phyloP scores from a whole-genome alignment of 108 stramenopile genomes.

The Nannochloropsis salina region DNA sequence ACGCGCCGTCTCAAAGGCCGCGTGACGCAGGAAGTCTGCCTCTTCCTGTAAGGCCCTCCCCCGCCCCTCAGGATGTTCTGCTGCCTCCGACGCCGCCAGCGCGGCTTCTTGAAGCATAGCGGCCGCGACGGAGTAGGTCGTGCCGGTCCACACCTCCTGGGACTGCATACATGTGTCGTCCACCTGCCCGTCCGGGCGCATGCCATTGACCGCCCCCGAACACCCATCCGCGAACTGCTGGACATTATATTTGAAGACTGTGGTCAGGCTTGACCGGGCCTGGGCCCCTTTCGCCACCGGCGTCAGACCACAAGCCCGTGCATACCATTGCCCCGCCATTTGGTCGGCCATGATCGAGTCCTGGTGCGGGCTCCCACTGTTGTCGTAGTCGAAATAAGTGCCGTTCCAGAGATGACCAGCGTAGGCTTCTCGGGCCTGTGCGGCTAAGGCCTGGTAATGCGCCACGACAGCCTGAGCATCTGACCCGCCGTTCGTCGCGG shows the following conservation, averaged over 20 bases:
- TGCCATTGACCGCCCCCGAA: constrained; percentile 50
- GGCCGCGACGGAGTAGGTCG: constrained; percentile 46
- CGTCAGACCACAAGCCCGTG: constrained; percentile 33
- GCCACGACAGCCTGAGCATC: not conserved
- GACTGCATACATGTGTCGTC: constrained; percentile 48
- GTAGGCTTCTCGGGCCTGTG: constrained; percentile 32
- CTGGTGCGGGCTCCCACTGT: constrained; percentile 22
- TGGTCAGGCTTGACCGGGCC: constrained; percentile 22
- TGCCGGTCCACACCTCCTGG: constrained; percentile 54
- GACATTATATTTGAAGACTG: constrained; percentile 35
- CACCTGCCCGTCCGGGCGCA: constrained; percentile 38
- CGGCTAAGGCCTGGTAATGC: constrained; percentile 25
- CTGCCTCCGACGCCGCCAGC: not conserved
- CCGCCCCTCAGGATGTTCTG: not conserved
- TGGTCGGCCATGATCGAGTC: constrained; percentile 50
- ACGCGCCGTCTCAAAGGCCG: constrained; percentile 36
- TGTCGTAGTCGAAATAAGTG: constrained; percentile 37
- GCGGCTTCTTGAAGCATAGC: constrained; percentile 41
- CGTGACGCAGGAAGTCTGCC: constrained; percentile 23
- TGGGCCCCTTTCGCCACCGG: constrained; percentile 18
- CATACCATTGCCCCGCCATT: constrained; percentile 52
- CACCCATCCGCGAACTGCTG: constrained; percentile 32
- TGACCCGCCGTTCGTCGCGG: not conserved
- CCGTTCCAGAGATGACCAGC: constrained; percentile 44
- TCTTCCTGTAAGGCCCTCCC: constrained; percentile 12